Evolutionary conservation across 179 eudicot genomes (phyloP).

Genomic region (Camellia oleifera): DNA sequence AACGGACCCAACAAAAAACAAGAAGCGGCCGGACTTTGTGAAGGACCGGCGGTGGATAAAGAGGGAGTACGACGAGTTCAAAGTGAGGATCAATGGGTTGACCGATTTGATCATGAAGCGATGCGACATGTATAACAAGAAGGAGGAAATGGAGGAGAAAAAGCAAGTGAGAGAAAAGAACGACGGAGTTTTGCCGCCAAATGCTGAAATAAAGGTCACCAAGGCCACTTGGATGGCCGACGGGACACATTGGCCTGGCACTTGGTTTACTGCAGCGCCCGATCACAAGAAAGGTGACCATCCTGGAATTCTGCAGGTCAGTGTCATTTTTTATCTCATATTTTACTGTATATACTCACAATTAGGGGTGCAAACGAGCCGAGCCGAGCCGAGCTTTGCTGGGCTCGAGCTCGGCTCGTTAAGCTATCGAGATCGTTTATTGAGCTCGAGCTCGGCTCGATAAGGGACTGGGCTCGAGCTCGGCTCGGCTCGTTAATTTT

Average conservation of each 20-base stretch:
- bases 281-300: conserved; percentile 79
- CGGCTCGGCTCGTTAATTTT: too few species aligned
- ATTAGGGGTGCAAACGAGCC: too few species aligned
- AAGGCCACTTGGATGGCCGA: conserved; percentile 92
- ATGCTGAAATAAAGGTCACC: conserved; percentile 13
- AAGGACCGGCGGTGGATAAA: conserved; percentile 84
- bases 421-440: too few species aligned
- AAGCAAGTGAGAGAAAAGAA: conserved; percentile 26
- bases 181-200: conserved; percentile 20
- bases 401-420: too few species aligned
- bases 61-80: conserved; percentile 83
- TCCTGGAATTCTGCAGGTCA: conserved; percentile 75
- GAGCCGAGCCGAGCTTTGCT: too few species aligned
- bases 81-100: conserved; percentile 71
- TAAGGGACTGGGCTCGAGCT: too few species aligned
- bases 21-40: conserved; percentile 67
- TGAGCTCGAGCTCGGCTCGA: too few species aligned
- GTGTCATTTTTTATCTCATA: not conserved
- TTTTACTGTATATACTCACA: too few species aligned
- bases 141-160: conserved; percentile 37
- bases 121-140: conserved; percentile 56
- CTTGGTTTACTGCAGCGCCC: conserved; percentile 47
- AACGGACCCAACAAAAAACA: conserved; percentile 70
- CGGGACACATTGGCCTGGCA: conserved; percentile 86
- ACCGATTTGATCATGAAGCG: conserved; percentile 64